Percentiles rank a stretch among this genome's conserved stretches.
Conservation (phyloP, 495 filamentous ascomycete genomes). For the Podospora fimiseda region DNA sequence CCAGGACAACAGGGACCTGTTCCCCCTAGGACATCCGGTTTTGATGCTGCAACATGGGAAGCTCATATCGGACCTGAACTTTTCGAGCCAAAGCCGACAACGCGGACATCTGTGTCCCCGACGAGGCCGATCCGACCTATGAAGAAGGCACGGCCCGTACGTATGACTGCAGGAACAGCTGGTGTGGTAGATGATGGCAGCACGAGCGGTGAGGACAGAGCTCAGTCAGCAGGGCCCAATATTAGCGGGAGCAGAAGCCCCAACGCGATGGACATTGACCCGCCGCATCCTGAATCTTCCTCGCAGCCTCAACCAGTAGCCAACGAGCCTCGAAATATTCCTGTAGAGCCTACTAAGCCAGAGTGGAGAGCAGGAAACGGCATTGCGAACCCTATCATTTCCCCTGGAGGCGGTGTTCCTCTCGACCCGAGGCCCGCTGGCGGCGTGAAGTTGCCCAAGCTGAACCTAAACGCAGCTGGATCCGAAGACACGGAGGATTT, state of each 20-base stretch:
- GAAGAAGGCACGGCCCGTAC: constrained; percentile 38
- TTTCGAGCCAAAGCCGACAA: constrained; percentile 41
- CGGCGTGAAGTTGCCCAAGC: constrained; percentile 13
- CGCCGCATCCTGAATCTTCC: constrained; percentile 27
- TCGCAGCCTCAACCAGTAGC: constrained; percentile 14
- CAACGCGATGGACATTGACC: constrained; percentile 53
- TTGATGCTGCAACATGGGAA: constrained; percentile 60
- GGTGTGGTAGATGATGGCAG: constrained; percentile 43
- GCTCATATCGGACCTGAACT: constrained; percentile 56
- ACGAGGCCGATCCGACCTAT: constrained; percentile 26
- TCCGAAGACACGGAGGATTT: constrained; percentile 42
- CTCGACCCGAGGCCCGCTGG: constrained; percentile 10
- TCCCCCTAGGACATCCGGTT: constrained; percentile 35
- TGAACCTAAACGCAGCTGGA: constrained; percentile 23
- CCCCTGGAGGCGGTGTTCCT: not conserved
- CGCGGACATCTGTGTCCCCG: constrained; percentile 31
- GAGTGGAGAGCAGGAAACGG: constrained; percentile 44
- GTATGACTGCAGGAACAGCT: constrained; percentile 38
- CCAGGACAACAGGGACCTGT: constrained; percentile 5
- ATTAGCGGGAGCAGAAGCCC: constrained; percentile 27
- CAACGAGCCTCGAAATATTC: constrained; percentile 36
- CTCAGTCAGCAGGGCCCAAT: constrained; percentile 17
- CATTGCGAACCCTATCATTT: constrained; percentile 21
- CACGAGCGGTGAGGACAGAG: constrained; percentile 28
- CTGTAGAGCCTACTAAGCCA: constrained; percentile 41